Conservation (phyloP, 2,329 filamentous ascomycete species). For the Gnomoniopsis sp. region DNA sequence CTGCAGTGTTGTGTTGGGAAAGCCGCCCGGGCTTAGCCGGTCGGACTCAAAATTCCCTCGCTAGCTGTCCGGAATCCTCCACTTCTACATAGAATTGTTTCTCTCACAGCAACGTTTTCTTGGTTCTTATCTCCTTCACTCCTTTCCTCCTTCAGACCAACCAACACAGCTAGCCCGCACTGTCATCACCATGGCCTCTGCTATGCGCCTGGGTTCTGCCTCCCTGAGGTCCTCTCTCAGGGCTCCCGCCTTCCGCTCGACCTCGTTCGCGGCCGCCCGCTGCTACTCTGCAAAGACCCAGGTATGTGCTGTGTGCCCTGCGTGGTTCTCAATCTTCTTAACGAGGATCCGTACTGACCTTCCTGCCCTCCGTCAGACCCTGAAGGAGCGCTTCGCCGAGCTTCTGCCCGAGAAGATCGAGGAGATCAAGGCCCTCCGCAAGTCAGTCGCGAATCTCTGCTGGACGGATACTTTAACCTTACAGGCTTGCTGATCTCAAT, state of each 20-base stretch:
- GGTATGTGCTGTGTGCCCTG: slow-evolving; percentile 47
- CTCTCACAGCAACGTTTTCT: slow-evolving; percentile 30
- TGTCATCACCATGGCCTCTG: slow-evolving; percentile 69
- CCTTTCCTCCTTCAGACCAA: slow-evolving; percentile 27
- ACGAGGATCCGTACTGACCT: slow-evolving; percentile 22
- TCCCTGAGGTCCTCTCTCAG: slow-evolving; percentile 75
- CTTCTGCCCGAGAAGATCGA: slow-evolving; percentile 95
- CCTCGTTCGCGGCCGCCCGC: slow-evolving; percentile 78
- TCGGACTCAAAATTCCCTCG: slow-evolving; percentile 20
- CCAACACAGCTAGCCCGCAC: slow-evolving; percentile 26
- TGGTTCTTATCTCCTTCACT: no score
- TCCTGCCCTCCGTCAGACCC: slow-evolving; percentile 55
- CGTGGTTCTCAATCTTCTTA: background rate
- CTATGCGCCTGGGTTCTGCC: slow-evolving; percentile 76
- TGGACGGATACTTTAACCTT: slow-evolving; percentile 14
- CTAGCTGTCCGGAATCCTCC: slow-evolving; percentile 25
- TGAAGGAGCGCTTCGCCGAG: slow-evolving; percentile 98
- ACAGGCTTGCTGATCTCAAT: slow-evolving; percentile 23
- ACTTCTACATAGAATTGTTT: background rate
- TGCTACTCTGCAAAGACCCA: slow-evolving; percentile 92
- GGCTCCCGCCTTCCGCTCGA: slow-evolving; percentile 63
- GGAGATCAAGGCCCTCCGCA: slow-evolving; percentile 94
- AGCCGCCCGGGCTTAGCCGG: no score
- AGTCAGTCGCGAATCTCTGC: slow-evolving; percentile 55
- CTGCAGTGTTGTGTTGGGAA: no score